Evolutionary conservation across 2,329 filamentous ascomycete species (phyloP), one percentile per base, ranked within the genome.

Genomic region (Byssothecium circinans): DNA sequence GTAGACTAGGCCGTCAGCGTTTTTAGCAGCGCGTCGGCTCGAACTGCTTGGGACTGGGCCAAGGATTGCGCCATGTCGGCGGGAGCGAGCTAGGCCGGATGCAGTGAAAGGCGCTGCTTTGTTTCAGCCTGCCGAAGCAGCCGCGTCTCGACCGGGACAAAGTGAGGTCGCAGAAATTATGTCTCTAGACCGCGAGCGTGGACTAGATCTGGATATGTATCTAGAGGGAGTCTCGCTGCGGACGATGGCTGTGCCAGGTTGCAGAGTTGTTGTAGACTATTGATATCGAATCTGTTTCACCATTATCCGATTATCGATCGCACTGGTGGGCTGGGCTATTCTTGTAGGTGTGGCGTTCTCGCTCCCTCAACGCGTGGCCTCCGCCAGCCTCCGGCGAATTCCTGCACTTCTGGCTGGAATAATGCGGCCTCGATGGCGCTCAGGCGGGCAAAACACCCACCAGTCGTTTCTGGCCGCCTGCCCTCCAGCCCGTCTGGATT

Each of bases 81-180:
- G 56, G 56, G 52, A 47, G 25, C 4, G 12, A 40, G 19, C 56
- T 54, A 53, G 29, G 37, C 52, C 50, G 34, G 15, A 47, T 46
- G 34, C 47, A 42, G 50, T 33, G 36, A 29, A 30, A 44, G 41
- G 40, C 49, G 34, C 41, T 49, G 52, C 51, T 53, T 54, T 54
- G 58, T 50, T 50, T 58, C 49, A 52, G 50, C 51, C 48, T 55
- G 49, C 50, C 52, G 54, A 50, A 39, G 37, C 47, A 54, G 50
- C 50, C 56, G 53, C 55, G 45, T 47, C n/a, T n/a, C n/a, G n/a
- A n/a, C n/a, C n/a, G n/a, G n/a, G n/a, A n/a, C n/a, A n/a, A n/a
- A n/a, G n/a, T n/a, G 43, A 49, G 22, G 19, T n/a, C 17, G 2
- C 8, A 10, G 14, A 2, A 18, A 11, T 18, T 20, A 19, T 38